These are phyloP conservation scores for Aspergillus steynii DNA, from an alignment of 495 filamentous ascomycete species.

Conservation along the genomic window DNA sequence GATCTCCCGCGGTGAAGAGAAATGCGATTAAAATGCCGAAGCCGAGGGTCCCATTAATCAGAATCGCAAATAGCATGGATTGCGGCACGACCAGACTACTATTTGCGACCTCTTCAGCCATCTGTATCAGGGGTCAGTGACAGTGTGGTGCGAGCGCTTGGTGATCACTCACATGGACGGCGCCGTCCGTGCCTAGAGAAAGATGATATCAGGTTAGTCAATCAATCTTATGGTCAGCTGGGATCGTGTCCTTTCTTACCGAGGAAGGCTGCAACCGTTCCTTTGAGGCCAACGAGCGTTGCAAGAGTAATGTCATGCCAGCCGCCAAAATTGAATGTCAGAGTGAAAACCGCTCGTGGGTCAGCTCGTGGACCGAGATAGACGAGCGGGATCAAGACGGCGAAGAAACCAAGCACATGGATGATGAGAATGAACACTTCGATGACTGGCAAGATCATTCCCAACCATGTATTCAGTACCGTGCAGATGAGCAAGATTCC, in stretches of 20 bases:
- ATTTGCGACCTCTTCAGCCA: constrained; percentile 45
- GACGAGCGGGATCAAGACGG: constrained; percentile 42
- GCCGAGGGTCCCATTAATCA: constrained; percentile 44
- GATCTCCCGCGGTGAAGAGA: constrained; percentile 41
- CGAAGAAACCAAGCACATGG: constrained; percentile 47
- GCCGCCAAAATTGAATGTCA: constrained; percentile 33
- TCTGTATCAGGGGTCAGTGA: constrained; percentile 21
- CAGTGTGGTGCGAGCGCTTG: not conserved
- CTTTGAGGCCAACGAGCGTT: constrained; percentile 34
- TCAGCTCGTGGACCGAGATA: constrained; percentile 37
- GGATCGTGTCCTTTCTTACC: not conserved
- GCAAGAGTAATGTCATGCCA: constrained; percentile 35
- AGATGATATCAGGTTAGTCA: not conserved
- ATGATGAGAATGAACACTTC: constrained; percentile 44
- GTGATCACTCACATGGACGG: constrained; percentile 30
- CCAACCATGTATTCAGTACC: constrained; percentile 35
- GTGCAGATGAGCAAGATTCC: constrained; percentile 33
- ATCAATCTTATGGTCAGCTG: not conserved
- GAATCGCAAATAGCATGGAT: constrained; percentile 33
- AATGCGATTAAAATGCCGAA: constrained; percentile 40
- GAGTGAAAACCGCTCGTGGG: constrained; percentile 38
- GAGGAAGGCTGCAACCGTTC: constrained; percentile 10
- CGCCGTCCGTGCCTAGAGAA: constrained; percentile 43
- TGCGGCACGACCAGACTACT: constrained; percentile 33
- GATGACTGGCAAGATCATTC: constrained; percentile 41